Conservation (phyloP, 2,329 filamentous ascomycete species). For the Daldinia eschscholtzii region DNA sequence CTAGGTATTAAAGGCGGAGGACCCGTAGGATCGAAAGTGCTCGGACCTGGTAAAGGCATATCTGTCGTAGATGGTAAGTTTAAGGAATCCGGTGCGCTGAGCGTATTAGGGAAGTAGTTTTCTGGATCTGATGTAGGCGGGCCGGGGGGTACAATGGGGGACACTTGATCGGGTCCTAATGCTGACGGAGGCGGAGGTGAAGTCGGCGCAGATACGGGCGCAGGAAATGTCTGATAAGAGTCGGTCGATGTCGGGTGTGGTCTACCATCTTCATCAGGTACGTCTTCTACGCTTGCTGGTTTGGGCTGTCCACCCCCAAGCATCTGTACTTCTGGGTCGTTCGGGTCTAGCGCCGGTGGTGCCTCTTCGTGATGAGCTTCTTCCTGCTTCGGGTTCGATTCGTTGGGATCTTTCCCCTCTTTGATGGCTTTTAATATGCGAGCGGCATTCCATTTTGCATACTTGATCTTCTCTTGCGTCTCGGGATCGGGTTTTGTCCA, state of each 20-base stretch:
- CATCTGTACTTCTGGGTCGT: conserved; percentile 73
- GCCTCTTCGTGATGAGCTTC: conserved; percentile 62
- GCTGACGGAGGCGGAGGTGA: conserved; percentile 50
- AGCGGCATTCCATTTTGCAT: conserved; percentile 94
- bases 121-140: conserved; percentile 46
- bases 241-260: conserved; percentile 35
- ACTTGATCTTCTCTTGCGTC: conserved; percentile 88
- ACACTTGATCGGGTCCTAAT: conserved; percentile 51
- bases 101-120: conserved; percentile 49
- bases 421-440: conserved; percentile 92
- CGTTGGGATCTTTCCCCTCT: conserved; percentile 91
- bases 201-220: conserved; percentile 56
- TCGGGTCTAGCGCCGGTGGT: conserved; percentile 66
- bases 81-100: conserved; percentile 43
- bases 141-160: conserved; percentile 51
- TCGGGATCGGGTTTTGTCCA: conserved; percentile 84
- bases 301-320: conserved; percentile 57
- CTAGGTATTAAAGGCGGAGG: conserved; percentile 48
- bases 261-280: conserved; percentile 59
- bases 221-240: conserved; percentile 50
- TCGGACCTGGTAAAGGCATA: conserved; percentile 50
- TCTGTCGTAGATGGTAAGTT: conserved; percentile 50
- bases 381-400: conserved; percentile 81
- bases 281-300: conserved; percentile 66
- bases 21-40: conserved; percentile 42